Percentiles rank a stretch among this genome's conserved stretches.
Evolutionary conservation across 331 rosid genomes (phyloP).

Genomic region (Prunus yedoensis): DNA sequence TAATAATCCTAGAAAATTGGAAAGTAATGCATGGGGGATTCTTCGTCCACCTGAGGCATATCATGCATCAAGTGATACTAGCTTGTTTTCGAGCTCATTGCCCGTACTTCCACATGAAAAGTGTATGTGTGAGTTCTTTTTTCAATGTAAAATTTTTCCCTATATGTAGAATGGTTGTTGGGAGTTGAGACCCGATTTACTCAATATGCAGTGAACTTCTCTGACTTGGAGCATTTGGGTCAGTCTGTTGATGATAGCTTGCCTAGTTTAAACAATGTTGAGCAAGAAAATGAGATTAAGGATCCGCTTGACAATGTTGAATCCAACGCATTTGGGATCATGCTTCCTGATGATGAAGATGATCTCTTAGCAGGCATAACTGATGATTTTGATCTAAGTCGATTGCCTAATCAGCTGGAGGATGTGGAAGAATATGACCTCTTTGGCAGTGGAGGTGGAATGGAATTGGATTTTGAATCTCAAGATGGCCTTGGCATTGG

Average conservation of each 20-base stretch:
- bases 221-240: constrained; percentile 42
- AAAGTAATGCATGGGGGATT: constrained; percentile 64
- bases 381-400: constrained; percentile 85
- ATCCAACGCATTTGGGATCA: constrained; percentile 45
- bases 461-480: constrained; percentile 82
- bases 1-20: constrained; percentile 37
- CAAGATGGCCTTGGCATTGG: constrained; percentile 57
- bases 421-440: constrained; percentile 86
- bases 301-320: constrained; percentile 58
- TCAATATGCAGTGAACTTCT: constrained; percentile 60
- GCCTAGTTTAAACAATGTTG: constrained; percentile 39
- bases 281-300: constrained; percentile 39
- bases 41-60: constrained; percentile 37
- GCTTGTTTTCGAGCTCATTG: constrained; percentile 82
- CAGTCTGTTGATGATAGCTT: constrained; percentile 52
- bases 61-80: constrained; percentile 61
- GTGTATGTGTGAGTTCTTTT: constrained; percentile 43
- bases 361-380: constrained; percentile 83
- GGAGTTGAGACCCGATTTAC: background rate
- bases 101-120: constrained; percentile 82
- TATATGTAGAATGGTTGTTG: constrained; percentile 20
- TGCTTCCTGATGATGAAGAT: constrained; percentile 87
- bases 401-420: constrained; percentile 84
- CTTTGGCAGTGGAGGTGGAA: constrained; percentile 88
- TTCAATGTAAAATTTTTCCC: background rate